Evolutionary conservation across 1,284 basidiomycete genomes (phyloP), one percentile per base, ranked within the genome.

Genomic region (Marasmius fiardii): DNA sequence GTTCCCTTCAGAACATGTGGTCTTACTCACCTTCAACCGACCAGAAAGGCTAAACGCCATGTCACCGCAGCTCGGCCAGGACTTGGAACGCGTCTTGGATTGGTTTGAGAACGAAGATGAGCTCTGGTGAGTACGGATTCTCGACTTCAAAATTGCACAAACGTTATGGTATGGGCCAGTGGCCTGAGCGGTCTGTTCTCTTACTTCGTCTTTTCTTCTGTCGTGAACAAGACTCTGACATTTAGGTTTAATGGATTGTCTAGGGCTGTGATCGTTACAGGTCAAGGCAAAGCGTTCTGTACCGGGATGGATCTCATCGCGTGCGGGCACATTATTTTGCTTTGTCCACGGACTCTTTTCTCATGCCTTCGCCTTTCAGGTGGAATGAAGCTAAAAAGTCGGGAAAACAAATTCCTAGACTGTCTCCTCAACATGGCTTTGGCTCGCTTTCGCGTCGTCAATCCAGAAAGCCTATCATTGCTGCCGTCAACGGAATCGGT

Each of bases 221-320:
- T n/a, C 39, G 4, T 41, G 39, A 7, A n/a, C 39, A 4, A 18
- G 4, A n/a, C 2, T n/a, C 16, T 41, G 39, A n/a, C 8, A 7
- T 41, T n/a, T 16, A n/a, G n/a, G 1, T 20, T 16, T 6, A 4
- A 41, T 41, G 39, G 14, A 18, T 16, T 41, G 12, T 20, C 44
- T 62, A 90, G 89, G 90, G 86, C 89, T 10, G 81, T 79, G 39
- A 78, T 95, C 64, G 66, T 95, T 43, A 92, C 92, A 26, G 92
- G 92, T 12, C 80, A 81, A 57, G 90, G 89, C 3, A 81, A 85
- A 43, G 70, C 82, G 0, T 95, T 94, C 71, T 93, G 92, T 63
- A 90, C 91, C 1, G 92, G 92, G 4, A 86, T 88, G 51, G 90
- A 92, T 67, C 75, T 92, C 43, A 85, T 84, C 71, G 82, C 80